A percentile compares a stretch with the other conserved stretches of the same genome.
phyloP scores from a whole-genome alignment of 176 grass and related monocot genomes.

The Raddia guianensis region DNA sequence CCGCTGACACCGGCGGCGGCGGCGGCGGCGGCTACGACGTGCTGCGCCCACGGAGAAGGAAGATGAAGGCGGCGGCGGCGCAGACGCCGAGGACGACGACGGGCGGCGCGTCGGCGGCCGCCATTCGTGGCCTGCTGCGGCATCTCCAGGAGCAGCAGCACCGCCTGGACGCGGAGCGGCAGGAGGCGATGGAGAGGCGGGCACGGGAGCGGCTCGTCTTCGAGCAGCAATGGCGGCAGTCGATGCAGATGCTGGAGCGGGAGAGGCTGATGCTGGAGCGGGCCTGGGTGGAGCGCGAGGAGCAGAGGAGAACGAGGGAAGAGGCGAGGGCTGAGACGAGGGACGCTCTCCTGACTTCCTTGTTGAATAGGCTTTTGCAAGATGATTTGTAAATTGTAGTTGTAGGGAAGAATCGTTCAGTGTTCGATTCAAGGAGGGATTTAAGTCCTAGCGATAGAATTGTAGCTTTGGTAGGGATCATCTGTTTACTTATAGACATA shows the following conservation, averaged over 20 bases:
- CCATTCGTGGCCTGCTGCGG: constrained; percentile 61
- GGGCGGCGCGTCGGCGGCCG: background rate
- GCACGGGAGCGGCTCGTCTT: constrained; percentile 63
- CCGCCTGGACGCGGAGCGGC: constrained; percentile 60
- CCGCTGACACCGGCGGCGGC: constrained; percentile 18
- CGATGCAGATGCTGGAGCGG: constrained; percentile 80
- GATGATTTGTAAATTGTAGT: constrained; percentile 41
- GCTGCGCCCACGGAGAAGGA: constrained; percentile 18
- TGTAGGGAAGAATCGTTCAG: constrained; percentile 12
- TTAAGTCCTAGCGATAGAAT: background rate
- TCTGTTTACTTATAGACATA: constrained; percentile 28
- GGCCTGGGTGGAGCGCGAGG: constrained; percentile 76
- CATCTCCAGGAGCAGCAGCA: constrained; percentile 85
- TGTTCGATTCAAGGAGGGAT: background rate
- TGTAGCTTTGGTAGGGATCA: constrained; percentile 8
- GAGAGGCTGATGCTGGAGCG: constrained; percentile 82
- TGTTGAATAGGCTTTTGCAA: constrained; percentile 72
- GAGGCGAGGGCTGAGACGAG: constrained; percentile 68
- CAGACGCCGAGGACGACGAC: constrained; percentile 30
- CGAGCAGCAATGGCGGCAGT: constrained; percentile 79
- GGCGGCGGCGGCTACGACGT: constrained; percentile 28
- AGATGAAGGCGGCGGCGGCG: constrained; percentile 36
- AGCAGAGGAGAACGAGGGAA: constrained; percentile 82
- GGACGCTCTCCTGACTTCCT: constrained; percentile 59
- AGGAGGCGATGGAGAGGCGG: constrained; percentile 67